These are phyloP conservation scores for Loxodes magnus DNA, from an alignment of 73 alveolate genomes.

Conservation along the genomic window DNA sequence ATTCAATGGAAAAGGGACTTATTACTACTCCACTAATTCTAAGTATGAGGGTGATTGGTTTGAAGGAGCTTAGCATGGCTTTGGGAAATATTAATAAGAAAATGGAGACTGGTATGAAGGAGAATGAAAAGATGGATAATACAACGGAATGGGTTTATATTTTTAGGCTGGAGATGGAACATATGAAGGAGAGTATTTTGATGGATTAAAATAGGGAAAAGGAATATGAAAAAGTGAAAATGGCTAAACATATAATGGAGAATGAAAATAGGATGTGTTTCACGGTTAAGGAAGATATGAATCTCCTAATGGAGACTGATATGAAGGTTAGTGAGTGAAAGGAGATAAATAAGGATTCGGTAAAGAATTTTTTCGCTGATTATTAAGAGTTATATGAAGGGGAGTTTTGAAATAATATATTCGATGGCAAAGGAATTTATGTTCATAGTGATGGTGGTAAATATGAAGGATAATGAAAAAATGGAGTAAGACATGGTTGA, in stretches of 20 bases:
- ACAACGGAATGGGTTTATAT: neutral
- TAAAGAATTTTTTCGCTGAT: too few relatives aligned
- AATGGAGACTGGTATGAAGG: neutral
- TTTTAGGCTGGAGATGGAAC: neutral
- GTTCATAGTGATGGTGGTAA: too few relatives aligned
- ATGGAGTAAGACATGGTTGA: too few relatives aligned
- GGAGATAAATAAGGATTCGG: too few relatives aligned
- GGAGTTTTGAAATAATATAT: too few relatives aligned
- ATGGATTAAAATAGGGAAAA: neutral
- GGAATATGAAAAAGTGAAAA: neutral
- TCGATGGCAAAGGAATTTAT: too few relatives aligned
- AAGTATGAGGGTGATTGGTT: neutral
- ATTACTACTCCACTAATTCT: neutral
- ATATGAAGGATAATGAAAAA: too few relatives aligned
- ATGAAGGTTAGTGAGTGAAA: too few relatives aligned
- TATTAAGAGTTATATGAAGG: too few relatives aligned
- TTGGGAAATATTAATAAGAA: neutral
- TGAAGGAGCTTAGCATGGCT: neutral
- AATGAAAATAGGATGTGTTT: neutral
- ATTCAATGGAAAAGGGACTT: neutral
- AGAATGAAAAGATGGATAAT: neutral
- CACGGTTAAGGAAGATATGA: neutral
- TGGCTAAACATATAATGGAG: neutral
- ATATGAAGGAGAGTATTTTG: conserved; percentile 1
- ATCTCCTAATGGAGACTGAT: too few relatives aligned